Base-by-base conservation (phyloP, 2,329 filamentous ascomycete genomes). In the Colletotrichum aenigma region DNA sequence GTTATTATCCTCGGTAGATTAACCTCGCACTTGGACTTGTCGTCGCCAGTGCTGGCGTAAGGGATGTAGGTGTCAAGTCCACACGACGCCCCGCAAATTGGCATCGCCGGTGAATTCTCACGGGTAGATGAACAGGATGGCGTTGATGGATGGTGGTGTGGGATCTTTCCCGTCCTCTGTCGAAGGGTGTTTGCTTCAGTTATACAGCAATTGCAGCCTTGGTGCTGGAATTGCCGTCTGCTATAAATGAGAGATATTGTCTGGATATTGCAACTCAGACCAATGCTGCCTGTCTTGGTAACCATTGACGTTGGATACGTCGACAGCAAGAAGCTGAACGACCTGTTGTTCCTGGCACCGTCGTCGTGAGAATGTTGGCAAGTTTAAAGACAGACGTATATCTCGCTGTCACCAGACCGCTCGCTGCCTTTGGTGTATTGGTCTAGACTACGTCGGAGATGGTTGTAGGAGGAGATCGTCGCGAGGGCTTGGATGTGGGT, bases 401-500 rank as follows among this genome's bases (percentile, higher is more conserved):
- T 48, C 43, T 48, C n/a, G 4, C 43, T 13, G 18, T 48, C 9
- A 24, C 24, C 24, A 24, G 24, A 7, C 3, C 18, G 6, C 1
- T n/a, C 10, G 43, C 43, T 21, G 5, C 3, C n/a, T 48, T 48
- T 1, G 9, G 2, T 3, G 10, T 48, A 21, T 48, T 48, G 0
- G 4, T 12, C 9, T 4, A 13, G 43, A 13, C 21, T 13, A 12
- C 18, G 0, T 1, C 5, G 6, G 43, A 0, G 43, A 21, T 48
- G 1, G 1, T 2, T 12, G 16, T 6, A 10, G n/a, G n/a, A 48
- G 43, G 43, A 48, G n/a, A 21, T 3, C 3, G 43, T 21, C 43
- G n/a, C 4, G n/a, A 48, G 6, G 0, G n/a, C 43, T 21, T n/a
- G 43, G 18, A n/a, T n/a, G 2, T 21, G 0, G n/a, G 3, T 0